Evolutionary conservation across 2,329 filamentous ascomycete species (phyloP), one percentile per base, ranked within the genome.

Genomic region (Orbilia ellipsospora): DNA sequence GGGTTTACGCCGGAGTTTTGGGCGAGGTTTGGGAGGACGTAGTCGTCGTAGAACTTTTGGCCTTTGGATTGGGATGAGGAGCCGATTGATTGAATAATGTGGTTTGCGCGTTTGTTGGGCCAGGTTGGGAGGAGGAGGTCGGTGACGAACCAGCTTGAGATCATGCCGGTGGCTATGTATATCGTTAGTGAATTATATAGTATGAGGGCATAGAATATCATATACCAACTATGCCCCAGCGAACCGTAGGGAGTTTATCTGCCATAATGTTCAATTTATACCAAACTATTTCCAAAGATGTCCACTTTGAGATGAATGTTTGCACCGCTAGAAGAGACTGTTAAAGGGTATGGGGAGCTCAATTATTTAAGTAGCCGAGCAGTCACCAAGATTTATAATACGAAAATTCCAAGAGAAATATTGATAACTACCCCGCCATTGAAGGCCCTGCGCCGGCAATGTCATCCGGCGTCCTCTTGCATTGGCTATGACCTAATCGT

Each of bases 71-170:
- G 59, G 0, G 81, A 83, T 0, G 84, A 85, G 0, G 83, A 81
- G 6, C 83, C 84, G 63, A 85, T 82, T 6, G 83, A 82, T 77
- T 84, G 82, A 44, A 85, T 82, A 4, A 83, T 78, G 65, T 85
- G 84, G 4, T 80, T 82, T 28, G 82, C 83, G 60, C 81, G 80
- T 0, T 82, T 81, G 42, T 82, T 80, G 2, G 79, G 26, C 67
- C 67, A 72, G 13, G 84, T 81, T 5, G 81, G 70, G n/a, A 84
- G 78, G 7, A 82, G 70, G 2, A 86, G 79, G 73, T 85, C 84
- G 4, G 78, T 77, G 0, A 85, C 83, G 75, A 85, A 85, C 83
- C 83, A 85, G 12, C 82, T 83, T 0, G 83, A 83, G 57, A 86
- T 85, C 54, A 83, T 78, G 15, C 84, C 84, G 0, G 83, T 84